These are phyloP conservation scores for Neckera pumila DNA, from an alignment of 225 moss, liverwort and hornwort species.

Conservation along the genomic window DNA sequence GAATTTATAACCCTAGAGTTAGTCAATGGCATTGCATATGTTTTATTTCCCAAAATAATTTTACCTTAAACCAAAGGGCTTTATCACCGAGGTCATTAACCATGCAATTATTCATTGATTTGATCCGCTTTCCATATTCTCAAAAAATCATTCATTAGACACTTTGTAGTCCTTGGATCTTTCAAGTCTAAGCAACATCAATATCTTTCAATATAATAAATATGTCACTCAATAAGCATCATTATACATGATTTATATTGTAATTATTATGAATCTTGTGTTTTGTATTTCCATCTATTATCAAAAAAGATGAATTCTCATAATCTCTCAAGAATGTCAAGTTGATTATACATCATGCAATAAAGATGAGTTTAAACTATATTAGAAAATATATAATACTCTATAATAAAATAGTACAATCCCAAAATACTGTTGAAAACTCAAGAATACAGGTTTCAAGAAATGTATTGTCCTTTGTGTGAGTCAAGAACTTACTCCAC, in stretches of 20 bases:
- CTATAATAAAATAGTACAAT: not conserved
- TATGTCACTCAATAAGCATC: not conserved
- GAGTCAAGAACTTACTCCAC: no score
- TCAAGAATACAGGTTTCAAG: not conserved
- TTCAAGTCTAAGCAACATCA: not conserved
- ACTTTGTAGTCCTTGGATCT: not conserved
- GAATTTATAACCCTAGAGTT: not conserved
- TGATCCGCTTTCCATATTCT: fast-evolving
- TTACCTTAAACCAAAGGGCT: not conserved
- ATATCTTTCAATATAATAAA: not conserved
- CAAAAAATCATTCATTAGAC: not conserved
- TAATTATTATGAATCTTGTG: not conserved
- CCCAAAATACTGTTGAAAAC: not conserved
- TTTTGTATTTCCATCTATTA: not conserved
- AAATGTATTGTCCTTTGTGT: not conserved
- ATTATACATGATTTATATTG: not conserved
- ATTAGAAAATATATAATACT: not conserved
- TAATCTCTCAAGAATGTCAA: not conserved
- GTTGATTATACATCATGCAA: not conserved
- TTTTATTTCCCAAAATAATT: not conserved
- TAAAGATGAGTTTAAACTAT: not conserved
- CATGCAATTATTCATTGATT: not conserved
- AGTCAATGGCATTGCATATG: not conserved
- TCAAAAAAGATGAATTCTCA: not conserved
- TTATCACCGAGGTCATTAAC: not conserved